A percentile compares a stretch with the other conserved stretches of the same genome.
phyloP scores from a whole-genome alignment of 768 basidiomycete species.

The Xanthoconium stramineum region DNA sequence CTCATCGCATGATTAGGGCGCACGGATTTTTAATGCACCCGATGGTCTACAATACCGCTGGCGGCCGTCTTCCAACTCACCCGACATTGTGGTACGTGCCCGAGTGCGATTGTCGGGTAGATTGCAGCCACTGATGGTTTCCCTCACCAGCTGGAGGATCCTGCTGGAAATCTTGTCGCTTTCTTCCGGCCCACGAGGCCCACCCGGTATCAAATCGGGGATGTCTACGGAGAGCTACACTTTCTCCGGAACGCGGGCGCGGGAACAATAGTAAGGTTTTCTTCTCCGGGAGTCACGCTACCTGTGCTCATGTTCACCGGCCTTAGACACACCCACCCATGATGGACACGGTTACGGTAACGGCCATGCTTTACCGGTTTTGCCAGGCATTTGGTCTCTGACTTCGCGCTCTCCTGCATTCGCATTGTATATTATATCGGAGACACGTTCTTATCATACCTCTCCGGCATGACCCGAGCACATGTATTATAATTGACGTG shows the following conservation, averaged over 20 bases:
- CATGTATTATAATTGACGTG: conserved; percentile 31
- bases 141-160: conserved; percentile 63
- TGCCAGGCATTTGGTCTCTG: conserved; percentile 51
- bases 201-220: conserved; percentile 80
- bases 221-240: conserved; percentile 83
- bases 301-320: conserved; percentile 21
- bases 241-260: conserved; percentile 76
- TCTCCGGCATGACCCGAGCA: conserved; percentile 27
- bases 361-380: conserved; percentile 83
- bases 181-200: conserved; percentile 76
- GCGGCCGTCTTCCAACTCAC: conserved; percentile 60
- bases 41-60: conserved; percentile 80
- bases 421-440: conserved; percentile 32
- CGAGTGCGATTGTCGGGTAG: conserved; percentile 6
- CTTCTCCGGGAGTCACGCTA: conserved; percentile 20
- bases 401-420: conserved; percentile 25
- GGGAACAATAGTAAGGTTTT: conserved; percentile 66
- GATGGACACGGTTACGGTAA: conserved; percentile 86
- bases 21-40: conserved; percentile 75
- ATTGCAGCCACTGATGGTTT: conserved; percentile 4
- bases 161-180: conserved; percentile 65
- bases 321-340: conserved; percentile 80
- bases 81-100: conserved; percentile 57
- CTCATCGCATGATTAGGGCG: conserved; percentile 41
- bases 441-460: conserved; percentile 30